Evolutionary conservation across 129 eudicot species (phyloP).

Genomic region (Artemisia annua): DNA sequence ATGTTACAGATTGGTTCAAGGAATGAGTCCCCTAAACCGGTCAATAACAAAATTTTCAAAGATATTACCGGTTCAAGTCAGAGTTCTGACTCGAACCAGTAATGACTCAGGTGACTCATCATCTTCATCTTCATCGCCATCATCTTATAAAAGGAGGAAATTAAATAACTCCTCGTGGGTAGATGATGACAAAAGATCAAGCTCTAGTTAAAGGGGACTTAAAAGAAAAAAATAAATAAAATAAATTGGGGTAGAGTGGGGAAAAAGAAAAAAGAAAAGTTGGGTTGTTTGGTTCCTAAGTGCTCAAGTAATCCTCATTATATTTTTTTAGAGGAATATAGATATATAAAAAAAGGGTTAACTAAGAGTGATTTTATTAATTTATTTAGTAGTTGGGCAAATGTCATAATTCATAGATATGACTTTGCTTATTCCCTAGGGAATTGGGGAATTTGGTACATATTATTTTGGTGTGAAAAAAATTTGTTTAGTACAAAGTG

Average conservation of each 20-base stretch:
- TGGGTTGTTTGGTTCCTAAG: constrained; percentile 38
- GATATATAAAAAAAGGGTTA: constrained; percentile 38
- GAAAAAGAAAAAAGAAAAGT: constrained; percentile 5
- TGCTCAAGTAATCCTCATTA: constrained; percentile 46
- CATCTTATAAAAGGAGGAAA: constrained; percentile 71
- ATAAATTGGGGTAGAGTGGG: constrained; percentile 23
- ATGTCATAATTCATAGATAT: constrained; percentile 56
- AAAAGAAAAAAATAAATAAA: constrained; percentile 3
- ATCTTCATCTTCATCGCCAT: constrained; percentile 52
- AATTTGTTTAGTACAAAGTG: constrained; percentile 25
- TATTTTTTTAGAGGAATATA: constrained; percentile 50
- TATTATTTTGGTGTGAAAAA: constrained; percentile 53
- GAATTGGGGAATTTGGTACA: constrained; percentile 61
- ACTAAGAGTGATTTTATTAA: constrained; percentile 42
- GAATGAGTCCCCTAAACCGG: constrained; percentile 27
- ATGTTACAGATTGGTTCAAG: constrained; percentile 58
- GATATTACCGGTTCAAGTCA: constrained; percentile 31
- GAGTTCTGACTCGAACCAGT: constrained; percentile 57
- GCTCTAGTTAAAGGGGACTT: constrained; percentile 41
- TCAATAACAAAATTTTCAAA: constrained; percentile 18
- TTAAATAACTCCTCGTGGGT: constrained; percentile 60
- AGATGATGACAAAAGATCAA: constrained; percentile 64
- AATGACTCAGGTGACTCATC: constrained; percentile 52
- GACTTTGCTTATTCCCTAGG: constrained; percentile 89
- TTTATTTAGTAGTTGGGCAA: constrained; percentile 44